Percentiles rank a stretch among this genome's conserved stretches.
phyloP scores from a whole-genome alignment of 495 filamentous ascomycete species.

The Aspergillus coremiiformis region DNA sequence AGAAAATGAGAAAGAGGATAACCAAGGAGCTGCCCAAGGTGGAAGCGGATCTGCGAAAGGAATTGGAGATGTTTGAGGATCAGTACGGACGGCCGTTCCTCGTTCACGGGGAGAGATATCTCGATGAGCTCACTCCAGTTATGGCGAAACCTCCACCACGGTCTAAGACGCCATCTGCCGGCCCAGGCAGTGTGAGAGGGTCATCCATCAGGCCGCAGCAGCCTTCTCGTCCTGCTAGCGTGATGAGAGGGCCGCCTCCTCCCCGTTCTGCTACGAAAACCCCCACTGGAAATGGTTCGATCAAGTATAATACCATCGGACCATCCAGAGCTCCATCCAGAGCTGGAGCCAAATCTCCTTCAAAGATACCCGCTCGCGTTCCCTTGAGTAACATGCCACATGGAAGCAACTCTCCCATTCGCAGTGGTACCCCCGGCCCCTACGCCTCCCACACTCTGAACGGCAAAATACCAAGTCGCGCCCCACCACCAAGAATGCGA shows the following conservation, averaged over 20 bases:
- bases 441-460: constrained; percentile 47
- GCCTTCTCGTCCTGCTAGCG: constrained; percentile 32
- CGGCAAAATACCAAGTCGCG: constrained; percentile 55
- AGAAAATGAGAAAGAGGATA: constrained; percentile 97
- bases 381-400: constrained; percentile 74
- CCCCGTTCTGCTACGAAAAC: constrained; percentile 60
- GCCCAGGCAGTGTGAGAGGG: constrained; percentile 31
- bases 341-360: constrained; percentile 52
- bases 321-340: constrained; percentile 28
- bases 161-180: constrained; percentile 71
- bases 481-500: constrained; percentile 85
- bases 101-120: constrained; percentile 83
- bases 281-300: constrained; percentile 45
- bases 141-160: constrained; percentile 57
- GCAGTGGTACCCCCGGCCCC: constrained; percentile 44
- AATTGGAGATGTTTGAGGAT: constrained; percentile 83
- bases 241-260: constrained; percentile 37
- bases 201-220: constrained; percentile 21
- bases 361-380: constrained; percentile 73
- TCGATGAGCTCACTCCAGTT: constrained; percentile 64
- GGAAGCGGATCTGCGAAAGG: constrained; percentile 69
- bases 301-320: constrained; percentile 52
- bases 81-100: constrained; percentile 90
- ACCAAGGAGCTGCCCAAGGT: constrained; percentile 92
- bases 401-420: constrained; percentile 77